Base-by-base conservation (phyloP, 2,329 filamentous ascomycete species). In the Neonectria punicea region DNA sequence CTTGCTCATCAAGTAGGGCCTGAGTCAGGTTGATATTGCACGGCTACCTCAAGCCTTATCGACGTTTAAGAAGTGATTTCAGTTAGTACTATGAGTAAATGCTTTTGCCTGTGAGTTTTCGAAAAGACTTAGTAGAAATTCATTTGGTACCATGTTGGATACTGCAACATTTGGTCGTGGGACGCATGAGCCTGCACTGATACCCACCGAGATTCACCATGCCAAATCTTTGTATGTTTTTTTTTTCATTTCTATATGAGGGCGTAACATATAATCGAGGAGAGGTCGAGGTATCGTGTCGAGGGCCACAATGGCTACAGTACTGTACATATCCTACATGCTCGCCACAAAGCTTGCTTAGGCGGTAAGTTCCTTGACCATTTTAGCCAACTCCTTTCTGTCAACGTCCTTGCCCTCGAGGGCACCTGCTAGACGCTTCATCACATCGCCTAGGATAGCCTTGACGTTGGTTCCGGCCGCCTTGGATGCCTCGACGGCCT, bases 381-480 rank as follows among this genome's bases (percentile, higher is more conserved):
- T 79, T 71, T 81, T 86, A 4, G 84, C 85, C 53, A 94, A 80
- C 68, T 86, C 83, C 57, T 83, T 85, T 78, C 84, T 88, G 74
- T 93, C 87, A 39, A 92, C 84, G 43, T 86, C 84, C 79, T 89
- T 90, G 39, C 87, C 90, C 63, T 89, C 86, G 30, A 92, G 79
- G 30, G 81, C 79, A 4, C 81, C 79, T 57, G 87, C 78, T 11
- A 92, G 77, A 66, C 80, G 83, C 81, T 89, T 91, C 85, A 93
- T 86, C 10, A 91, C 84, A 61, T 87, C 84, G 4, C 90, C 89
- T 67, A 89, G 78, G 53, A 84, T 77, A 14, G 82, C 74, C 76
- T 88, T 87, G 53, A 73, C 74, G 9, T 75, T 77, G 4, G 71
- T 74, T 39, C 83, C 85, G 20, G 83, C 83, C 30, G 78, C 80